Base-by-base conservation (phyloP, 148 eudicot genomes). In the Silene conica region DNA sequence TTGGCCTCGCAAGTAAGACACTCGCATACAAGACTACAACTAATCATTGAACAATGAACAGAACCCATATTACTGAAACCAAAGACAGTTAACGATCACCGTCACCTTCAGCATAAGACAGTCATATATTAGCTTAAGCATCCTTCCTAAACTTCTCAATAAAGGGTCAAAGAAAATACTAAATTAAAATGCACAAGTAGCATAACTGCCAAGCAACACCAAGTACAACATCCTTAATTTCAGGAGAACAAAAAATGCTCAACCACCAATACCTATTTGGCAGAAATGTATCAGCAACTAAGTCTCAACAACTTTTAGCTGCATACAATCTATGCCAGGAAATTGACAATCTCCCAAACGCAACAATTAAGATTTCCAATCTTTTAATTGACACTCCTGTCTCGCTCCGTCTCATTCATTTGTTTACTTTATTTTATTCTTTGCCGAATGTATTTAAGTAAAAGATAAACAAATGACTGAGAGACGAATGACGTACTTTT, bases 231-330 rank as follows among this genome's bases (percentile, higher is more conserved):
- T 65, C 60, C 66, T 21, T 22, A 71, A 72, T n/a, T 65, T 57
- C 23, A 20, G 55, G 19, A 50, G 72, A 58, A 46, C 52, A 64
- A 58, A 54, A 71, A 80, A 75, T 80, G 73, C 50, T 67, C 79
- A 75, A 75, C 76, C 25, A 71, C 82, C 63, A 66, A 3, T 16
- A 75, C 71, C 67, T 15, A 63, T 79, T 21, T 45, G 62, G 75
- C 69, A 59, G 56, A 74, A 70, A 46, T 68, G 50, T 46, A 25
- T 64, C 62, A 56, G 60, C 43, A 71, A 60, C 73, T 64, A 65
- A 71, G 52, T 45, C 67, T 72, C 73, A 75, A 75, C 69, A 28
- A 70, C 67, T 71, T 66, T 65, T 28, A 48, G 59, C 66, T 60
- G 41, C 67, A 56, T 46, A 10, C 59, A 70, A 38, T 74, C 6